Evolutionary conservation across 2,329 filamentous ascomycete species (phyloP).

Genomic region (Huntiella decipiens): DNA sequence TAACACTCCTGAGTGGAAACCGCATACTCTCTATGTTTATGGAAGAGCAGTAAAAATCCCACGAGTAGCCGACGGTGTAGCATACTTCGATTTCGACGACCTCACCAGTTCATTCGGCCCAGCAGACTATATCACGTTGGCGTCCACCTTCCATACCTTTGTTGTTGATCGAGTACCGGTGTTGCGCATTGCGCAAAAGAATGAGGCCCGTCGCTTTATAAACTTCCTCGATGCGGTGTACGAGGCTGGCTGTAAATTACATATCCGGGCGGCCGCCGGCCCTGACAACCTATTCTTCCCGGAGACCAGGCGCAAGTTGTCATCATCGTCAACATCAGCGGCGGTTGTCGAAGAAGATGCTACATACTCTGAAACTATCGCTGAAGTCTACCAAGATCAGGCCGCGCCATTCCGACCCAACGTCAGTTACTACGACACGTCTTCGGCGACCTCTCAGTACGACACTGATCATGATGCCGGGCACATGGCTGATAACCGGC

Average conservation of each 20-base stretch:
- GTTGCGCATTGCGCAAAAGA: constrained; percentile 50
- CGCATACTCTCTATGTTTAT: constrained; percentile 32
- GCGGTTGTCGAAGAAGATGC: constrained; percentile 18
- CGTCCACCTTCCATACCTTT: constrained; percentile 61
- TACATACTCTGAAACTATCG: constrained; percentile 26
- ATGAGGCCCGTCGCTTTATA: constrained; percentile 64
- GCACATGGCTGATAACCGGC: constrained; percentile 25
- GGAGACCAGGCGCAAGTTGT: constrained; percentile 21
- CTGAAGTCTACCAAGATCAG: constrained; percentile 61
- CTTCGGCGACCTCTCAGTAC: constrained; percentile 27
- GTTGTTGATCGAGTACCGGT: constrained; percentile 53
- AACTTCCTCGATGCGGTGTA: constrained; percentile 65
- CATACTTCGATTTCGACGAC: constrained; percentile 47
- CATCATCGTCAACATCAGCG: background rate
- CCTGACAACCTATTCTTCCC: constrained; percentile 68
- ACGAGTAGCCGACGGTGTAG: constrained; percentile 34
- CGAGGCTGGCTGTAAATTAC: constrained; percentile 59
- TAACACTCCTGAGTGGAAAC: background rate
- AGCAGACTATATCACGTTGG: constrained; percentile 67
- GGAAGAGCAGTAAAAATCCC: constrained; percentile 44
- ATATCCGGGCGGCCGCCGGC: constrained; percentile 45
- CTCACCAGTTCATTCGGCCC: constrained; percentile 54
- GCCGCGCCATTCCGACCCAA: constrained; percentile 64
- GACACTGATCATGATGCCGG: constrained; percentile 35
- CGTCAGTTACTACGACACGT: constrained; percentile 42